phyloP scores from a whole-genome alignment of 2,329 filamentous ascomycete species.

The Neofusicoccum parvum region DNA sequence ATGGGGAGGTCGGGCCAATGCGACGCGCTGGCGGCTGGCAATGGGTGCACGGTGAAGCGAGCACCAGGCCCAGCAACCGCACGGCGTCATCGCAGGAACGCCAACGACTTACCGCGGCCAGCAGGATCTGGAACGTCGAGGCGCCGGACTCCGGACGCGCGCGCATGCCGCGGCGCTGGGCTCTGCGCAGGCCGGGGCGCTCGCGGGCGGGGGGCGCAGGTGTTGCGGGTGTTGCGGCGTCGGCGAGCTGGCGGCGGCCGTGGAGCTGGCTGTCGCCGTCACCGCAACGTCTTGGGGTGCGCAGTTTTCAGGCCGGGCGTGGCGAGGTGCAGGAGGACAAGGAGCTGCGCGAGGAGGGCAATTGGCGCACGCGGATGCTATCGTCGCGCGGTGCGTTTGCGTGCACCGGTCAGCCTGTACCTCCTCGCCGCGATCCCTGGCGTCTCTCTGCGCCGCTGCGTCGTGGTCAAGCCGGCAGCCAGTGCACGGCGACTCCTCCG shows the following conservation, averaged over 20 bases:
- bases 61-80: neutral
- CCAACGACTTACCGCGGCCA: constrained; percentile 10
- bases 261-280: neutral
- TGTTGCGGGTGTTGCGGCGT: neutral
- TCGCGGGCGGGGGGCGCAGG: neutral
- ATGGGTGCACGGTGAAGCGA: constrained; percentile 19
- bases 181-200: constrained; percentile 1
- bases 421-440: constrained; percentile 17
- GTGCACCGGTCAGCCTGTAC: constrained; percentile 16
- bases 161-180: constrained; percentile 12
- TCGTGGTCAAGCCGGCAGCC: constrained; percentile 16
- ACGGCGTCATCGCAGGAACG: constrained; percentile 2
- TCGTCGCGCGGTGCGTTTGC: constrained; percentile 14
- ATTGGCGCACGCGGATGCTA: neutral
- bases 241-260: neutral
- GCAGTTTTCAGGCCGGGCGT: neutral
- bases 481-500: constrained; percentile 18
- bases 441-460: constrained; percentile 1
- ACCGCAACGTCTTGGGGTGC: constrained; percentile 9
- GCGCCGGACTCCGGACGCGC: constrained; percentile 6
- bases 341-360: neutral
- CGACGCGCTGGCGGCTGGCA: constrained; percentile 12
- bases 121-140: constrained; percentile 3
- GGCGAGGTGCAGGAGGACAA: constrained; percentile 17
- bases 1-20: constrained; percentile 21